Conservation (phyloP, 768 basidiomycete genomes). For the Suillus subluteus region DNA sequence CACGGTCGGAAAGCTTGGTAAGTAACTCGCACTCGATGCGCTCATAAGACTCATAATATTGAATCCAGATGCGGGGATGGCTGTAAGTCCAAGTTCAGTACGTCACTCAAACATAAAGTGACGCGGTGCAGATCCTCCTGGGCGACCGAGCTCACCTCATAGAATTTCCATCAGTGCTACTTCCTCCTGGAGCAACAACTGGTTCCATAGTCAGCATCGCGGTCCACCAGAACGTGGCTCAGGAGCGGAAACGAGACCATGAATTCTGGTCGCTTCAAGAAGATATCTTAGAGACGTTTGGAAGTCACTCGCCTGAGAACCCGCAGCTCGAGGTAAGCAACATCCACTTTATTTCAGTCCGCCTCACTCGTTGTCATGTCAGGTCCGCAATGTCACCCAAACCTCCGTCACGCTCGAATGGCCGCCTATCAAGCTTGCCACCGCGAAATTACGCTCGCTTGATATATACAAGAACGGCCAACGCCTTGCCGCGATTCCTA, state of each 20-base stretch:
- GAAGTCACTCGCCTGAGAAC: slow-evolving; percentile 62
- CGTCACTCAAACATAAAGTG: slow-evolving; percentile 7
- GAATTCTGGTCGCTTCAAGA: slow-evolving; percentile 88
- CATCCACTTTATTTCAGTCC: neutral
- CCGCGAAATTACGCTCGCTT: slow-evolving; percentile 82
- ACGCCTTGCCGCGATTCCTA: slow-evolving; percentile 84
- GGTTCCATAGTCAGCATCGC: slow-evolving; percentile 98
- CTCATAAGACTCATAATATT: slow-evolving; percentile 15
- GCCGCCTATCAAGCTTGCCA: slow-evolving; percentile 84
- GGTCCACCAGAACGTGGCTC: slow-evolving; percentile 82
- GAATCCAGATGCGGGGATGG: slow-evolving; percentile 90
- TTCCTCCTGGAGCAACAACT: slow-evolving; percentile 89
- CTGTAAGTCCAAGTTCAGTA: slow-evolving; percentile 51
- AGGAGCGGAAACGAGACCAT: slow-evolving; percentile 80
- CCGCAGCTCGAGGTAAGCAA: slow-evolving; percentile 73
- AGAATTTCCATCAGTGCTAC: slow-evolving; percentile 94
- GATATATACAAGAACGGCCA: slow-evolving; percentile 94
- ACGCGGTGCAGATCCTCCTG: slow-evolving; percentile 69
- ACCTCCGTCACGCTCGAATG: slow-evolving; percentile 97
- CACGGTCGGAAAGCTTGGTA: slow-evolving; percentile 94
- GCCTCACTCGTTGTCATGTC: slow-evolving; percentile 10
- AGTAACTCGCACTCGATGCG: slow-evolving; percentile 27
- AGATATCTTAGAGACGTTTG: slow-evolving; percentile 77
- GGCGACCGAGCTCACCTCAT: slow-evolving; percentile 95
- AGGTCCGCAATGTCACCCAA: slow-evolving; percentile 94